Evolutionary conservation across 1,139 yeast genomes (phyloP).

Genomic region (Yamadazyma mexicana): DNA sequence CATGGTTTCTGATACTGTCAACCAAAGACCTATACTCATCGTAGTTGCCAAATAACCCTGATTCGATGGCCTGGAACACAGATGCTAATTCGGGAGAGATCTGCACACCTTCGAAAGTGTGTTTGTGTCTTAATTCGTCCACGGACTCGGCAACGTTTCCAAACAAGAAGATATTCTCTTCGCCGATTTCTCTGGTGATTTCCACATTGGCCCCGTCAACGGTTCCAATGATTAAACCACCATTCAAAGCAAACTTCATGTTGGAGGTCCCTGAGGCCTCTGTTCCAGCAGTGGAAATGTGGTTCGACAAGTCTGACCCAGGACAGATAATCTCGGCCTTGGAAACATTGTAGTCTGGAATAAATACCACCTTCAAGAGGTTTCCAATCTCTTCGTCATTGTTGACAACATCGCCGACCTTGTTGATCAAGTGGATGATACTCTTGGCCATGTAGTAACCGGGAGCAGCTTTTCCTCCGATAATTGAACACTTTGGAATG

Average conservation of each 20-base stretch:
- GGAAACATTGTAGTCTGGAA: conserved; percentile 91
- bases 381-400: conserved; percentile 73
- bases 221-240: conserved; percentile 92
- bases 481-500: conserved; percentile 75
- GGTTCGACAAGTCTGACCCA: conserved; percentile 88
- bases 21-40: conserved; percentile 68
- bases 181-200: conserved; percentile 90
- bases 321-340: conserved; percentile 91
- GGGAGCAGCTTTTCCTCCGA: conserved; percentile 97
- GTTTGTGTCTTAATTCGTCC: conserved; percentile 78
- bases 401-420: conserved; percentile 80
- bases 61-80: conserved; percentile 70
- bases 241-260: conserved; percentile 93
- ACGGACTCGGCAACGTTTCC: conserved; percentile 91
- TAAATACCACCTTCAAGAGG: conserved; percentile 78
- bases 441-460: conserved; percentile 95
- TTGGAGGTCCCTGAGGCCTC: conserved; percentile 96
- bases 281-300: conserved; percentile 97
- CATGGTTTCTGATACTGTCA: conserved; percentile 68
- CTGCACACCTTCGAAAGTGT: conserved; percentile 56
- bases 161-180: conserved; percentile 86
- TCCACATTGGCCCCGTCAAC: conserved; percentile 98
- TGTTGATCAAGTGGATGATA: conserved; percentile 80
- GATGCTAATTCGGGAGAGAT: conserved; percentile 56
- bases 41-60: conserved; percentile 71